Conservation (phyloP, 129 eudicot genomes). For the Gnaphalium uliginosum region DNA sequence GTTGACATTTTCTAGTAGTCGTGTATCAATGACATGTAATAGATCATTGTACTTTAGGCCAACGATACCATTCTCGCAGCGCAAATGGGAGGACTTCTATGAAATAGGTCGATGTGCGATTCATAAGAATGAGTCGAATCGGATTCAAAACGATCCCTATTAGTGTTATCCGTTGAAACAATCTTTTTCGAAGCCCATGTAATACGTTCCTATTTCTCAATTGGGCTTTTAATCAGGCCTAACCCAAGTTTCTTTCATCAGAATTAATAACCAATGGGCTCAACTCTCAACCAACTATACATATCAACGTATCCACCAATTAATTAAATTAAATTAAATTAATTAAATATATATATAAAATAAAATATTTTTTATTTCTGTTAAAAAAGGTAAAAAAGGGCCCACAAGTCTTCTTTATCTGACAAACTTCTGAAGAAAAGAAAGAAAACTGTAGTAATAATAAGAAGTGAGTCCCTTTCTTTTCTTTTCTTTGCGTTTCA, state of each 20-base stretch:
- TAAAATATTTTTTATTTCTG: neutral
- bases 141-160: too few species aligned
- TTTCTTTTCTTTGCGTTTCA: conserved; percentile 17
- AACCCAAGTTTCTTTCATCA: neutral
- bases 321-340: neutral
- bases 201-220: neutral
- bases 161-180: too few species aligned
- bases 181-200: neutral
- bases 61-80: too few species aligned
- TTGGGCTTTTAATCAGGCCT: neutral
- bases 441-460: conserved; percentile 34
- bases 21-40: too few species aligned
- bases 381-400: neutral
- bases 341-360: neutral
- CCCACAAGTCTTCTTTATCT: conserved; percentile 42
- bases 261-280: neutral
- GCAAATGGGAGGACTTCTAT: too few species aligned
- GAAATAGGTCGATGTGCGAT: too few species aligned
- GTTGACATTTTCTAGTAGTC: too few species aligned
- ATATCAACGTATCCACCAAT: neutral
- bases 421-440: conserved; percentile 33
- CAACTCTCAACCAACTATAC: too few species aligned
- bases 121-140: too few species aligned
- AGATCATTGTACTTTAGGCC: neutral
- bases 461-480: conserved; percentile 5